These are phyloP conservation scores for Hypsizygus marmoreus DNA, from an alignment of 768 basidiomycete species.

Conservation along the genomic window DNA sequence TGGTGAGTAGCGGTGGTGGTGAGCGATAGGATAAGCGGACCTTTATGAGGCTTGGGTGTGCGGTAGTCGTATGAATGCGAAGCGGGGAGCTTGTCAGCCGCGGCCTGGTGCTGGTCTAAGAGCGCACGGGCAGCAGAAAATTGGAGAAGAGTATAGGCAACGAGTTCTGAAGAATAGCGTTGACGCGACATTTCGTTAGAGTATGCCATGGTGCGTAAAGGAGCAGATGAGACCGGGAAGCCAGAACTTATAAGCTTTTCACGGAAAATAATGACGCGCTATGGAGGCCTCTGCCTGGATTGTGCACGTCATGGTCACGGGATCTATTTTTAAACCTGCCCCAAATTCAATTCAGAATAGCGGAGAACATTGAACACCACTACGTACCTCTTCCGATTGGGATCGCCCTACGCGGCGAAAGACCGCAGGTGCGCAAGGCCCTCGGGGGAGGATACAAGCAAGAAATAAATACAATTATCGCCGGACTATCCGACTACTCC, in stretches of 20 bases:
- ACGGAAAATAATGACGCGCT: too few relatives aligned
- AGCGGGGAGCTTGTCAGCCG: slow-evolving; percentile 40
- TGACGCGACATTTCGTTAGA: slow-evolving; percentile 29
- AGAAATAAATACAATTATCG: slow-evolving; percentile 24
- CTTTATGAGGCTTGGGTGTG: not conserved
- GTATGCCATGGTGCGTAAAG: slow-evolving; percentile 10
- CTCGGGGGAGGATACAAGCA: too few relatives aligned
- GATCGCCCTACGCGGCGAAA: not conserved
- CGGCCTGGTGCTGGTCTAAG: slow-evolving; percentile 32
- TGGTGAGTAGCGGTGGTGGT: too few relatives aligned
- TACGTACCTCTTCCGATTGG: too few relatives aligned
- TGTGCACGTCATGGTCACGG: too few relatives aligned
- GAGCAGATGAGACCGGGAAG: not conserved
- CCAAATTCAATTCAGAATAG: too few relatives aligned
- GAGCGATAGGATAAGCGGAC: not conserved
- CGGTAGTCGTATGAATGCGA: slow-evolving; percentile 28
- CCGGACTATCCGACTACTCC: slow-evolving; percentile 39
- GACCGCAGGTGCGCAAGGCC: too few relatives aligned
- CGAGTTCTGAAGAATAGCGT: slow-evolving; percentile 49
- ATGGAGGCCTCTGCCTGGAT: too few relatives aligned
- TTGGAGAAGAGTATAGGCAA: slow-evolving; percentile 50
- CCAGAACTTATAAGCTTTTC: slow-evolving; percentile 11
- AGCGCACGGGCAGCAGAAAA: slow-evolving; percentile 39
- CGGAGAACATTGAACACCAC: too few relatives aligned
- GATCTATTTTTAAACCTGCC: too few relatives aligned